phyloP scores from a whole-genome alignment of 2,329 filamentous ascomycete species.

The Fusarium kyushuense region DNA sequence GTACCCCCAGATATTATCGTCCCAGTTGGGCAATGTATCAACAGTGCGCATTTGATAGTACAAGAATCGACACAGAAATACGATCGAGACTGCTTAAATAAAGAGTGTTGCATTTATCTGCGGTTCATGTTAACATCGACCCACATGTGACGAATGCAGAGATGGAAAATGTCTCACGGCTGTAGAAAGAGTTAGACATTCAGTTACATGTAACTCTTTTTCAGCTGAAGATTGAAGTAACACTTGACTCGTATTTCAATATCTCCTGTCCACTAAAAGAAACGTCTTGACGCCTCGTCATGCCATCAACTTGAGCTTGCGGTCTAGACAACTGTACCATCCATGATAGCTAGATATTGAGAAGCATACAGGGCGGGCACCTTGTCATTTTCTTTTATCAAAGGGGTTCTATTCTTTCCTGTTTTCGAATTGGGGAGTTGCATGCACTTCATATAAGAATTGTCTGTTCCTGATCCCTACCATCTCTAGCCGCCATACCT shows the following conservation, averaged over 20 bases:
- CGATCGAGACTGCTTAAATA: not conserved
- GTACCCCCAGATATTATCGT: not conserved
- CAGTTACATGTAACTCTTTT: not conserved
- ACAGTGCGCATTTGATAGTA: not conserved
- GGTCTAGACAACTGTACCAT: not conserved
- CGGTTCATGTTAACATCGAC: conserved; percentile 33
- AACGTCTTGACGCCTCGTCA: conserved; percentile 3
- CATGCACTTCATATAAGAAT: not conserved
- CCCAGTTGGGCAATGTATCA: not conserved
- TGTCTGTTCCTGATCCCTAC: not conserved
- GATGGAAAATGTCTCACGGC: conserved; percentile 22
- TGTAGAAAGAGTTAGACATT: not conserved
- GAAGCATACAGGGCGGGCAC: too few species aligned
- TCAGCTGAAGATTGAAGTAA: not conserved
- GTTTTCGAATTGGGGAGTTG: not conserved
- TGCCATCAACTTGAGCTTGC: not conserved
- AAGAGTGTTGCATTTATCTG: conserved; percentile 10
- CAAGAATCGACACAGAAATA: not conserved
- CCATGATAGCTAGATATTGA: too few species aligned
- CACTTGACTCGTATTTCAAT: not conserved
- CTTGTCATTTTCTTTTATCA: too few species aligned
- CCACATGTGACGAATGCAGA: conserved; percentile 35
- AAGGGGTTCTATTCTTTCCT: too few species aligned
- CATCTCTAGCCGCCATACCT: not conserved
- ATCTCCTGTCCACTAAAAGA: not conserved